Conservation (phyloP, 768 basidiomycete genomes). For the Paxillus involutus region DNA sequence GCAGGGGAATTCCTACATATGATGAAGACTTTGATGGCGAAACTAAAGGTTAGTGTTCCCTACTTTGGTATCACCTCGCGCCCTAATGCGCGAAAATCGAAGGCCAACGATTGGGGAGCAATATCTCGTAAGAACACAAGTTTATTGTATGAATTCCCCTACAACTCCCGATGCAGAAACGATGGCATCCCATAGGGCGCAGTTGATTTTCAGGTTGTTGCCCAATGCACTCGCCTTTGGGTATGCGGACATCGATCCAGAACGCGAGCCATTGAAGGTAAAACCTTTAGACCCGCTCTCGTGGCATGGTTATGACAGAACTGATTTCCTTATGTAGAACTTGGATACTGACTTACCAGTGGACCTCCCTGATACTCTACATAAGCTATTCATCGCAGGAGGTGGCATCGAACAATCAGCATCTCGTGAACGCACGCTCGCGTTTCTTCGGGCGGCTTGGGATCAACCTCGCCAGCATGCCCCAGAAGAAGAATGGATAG, state of each 20-base stretch:
- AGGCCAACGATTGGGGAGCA: constrained; percentile 68
- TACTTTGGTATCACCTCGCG: not conserved
- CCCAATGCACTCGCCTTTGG: constrained; percentile 50
- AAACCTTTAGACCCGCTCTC: not conserved
- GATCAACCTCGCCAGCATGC: constrained; percentile 17
- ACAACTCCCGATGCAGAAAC: constrained; percentile 36
- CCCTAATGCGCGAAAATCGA: not conserved
- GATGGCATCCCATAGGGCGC: constrained; percentile 47
- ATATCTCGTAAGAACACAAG: constrained; percentile 49
- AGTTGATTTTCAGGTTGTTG: constrained; percentile 41
- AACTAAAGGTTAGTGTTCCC: constrained; percentile 47
- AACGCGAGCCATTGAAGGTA: constrained; percentile 52
- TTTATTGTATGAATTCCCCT: not conserved
- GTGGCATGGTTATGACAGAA: not conserved
- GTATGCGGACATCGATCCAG: constrained; percentile 43
- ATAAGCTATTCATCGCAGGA: constrained; percentile 34
- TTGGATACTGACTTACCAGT: constrained; percentile 49
- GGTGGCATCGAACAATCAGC: constrained; percentile 13
- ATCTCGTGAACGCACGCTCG: constrained; percentile 14
- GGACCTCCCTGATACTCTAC: constrained; percentile 35
- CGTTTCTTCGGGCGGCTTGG: constrained; percentile 18
- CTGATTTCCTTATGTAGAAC: constrained; percentile 36
- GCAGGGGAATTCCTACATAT: constrained; percentile 56
- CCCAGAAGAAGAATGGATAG: constrained; percentile 37
- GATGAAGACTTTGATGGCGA: constrained; percentile 67